Conservation (phyloP, 2,329 filamentous ascomycete species). For the Trichoderma sp. region DNA sequence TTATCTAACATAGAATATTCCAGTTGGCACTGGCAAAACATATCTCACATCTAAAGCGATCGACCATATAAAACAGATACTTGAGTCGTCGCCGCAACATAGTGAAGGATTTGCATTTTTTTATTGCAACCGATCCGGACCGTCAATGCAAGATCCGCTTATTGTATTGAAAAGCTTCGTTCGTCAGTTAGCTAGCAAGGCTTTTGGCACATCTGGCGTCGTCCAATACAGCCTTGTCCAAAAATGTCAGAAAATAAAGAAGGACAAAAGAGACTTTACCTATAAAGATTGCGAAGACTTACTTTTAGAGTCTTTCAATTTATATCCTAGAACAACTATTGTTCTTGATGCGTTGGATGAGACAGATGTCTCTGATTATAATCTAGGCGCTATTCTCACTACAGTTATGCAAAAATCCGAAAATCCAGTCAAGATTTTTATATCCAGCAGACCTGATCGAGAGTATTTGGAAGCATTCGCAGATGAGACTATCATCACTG, state of each 20-base stretch:
- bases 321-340: slow-evolving; percentile 21
- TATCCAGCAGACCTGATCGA: slow-evolving; percentile 26
- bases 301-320: slow-evolving; percentile 19
- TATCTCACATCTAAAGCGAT: slow-evolving; percentile 16
- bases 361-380: slow-evolving; percentile 22
- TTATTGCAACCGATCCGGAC: slow-evolving; percentile 27
- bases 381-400: slow-evolving; percentile 23
- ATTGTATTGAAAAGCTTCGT: slow-evolving; percentile 26
- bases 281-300: slow-evolving; percentile 24
- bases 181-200: slow-evolving; percentile 25
- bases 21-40: slow-evolving; percentile 21
- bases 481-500: slow-evolving; percentile 6
- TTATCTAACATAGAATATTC: not conserved
- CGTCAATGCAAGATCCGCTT: slow-evolving; percentile 22
- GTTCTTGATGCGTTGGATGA: slow-evolving; percentile 28
- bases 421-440: slow-evolving; percentile 28
- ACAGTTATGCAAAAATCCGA: slow-evolving; percentile 1
- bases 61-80: not conserved
- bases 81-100: not conserved
- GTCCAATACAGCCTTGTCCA: not conserved
- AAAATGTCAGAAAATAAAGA: slow-evolving; percentile 4
- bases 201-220: not conserved
- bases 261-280: not conserved
- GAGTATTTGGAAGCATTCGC: slow-evolving; percentile 23
- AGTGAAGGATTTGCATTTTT: slow-evolving; percentile 28